phyloP scores from a whole-genome alignment of 345 rosid species.

The Aethionema arabicum region DNA sequence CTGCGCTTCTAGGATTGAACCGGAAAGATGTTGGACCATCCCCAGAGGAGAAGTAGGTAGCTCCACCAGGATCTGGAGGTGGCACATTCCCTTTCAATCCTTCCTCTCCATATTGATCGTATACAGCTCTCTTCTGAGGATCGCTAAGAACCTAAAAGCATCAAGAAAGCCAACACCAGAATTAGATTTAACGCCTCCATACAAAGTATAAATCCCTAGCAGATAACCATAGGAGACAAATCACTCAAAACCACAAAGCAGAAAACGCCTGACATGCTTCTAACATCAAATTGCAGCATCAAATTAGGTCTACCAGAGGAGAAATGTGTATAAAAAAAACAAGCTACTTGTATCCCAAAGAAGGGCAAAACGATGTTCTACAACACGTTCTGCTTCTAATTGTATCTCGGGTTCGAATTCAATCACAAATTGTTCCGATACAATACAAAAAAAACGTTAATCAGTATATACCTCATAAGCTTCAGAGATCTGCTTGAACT shows the following conservation, averaged over 20 bases:
- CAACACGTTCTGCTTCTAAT: not conserved
- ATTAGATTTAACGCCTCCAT: not conserved
- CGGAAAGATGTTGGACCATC: slow-evolving; percentile 61
- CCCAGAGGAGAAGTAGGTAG: slow-evolving; percentile 79
- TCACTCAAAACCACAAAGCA: too few species aligned
- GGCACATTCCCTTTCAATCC: slow-evolving; percentile 77
- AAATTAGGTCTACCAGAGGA: too few species aligned
- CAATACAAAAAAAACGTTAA: not conserved
- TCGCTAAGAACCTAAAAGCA: slow-evolving; percentile 67
- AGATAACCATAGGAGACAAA: too few species aligned
- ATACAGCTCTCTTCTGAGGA: slow-evolving; percentile 73
- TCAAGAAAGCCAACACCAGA: not conserved
- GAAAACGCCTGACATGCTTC: too few species aligned
- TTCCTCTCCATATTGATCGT: slow-evolving; percentile 82
- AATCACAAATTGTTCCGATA: too few species aligned
- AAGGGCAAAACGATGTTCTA: too few species aligned
- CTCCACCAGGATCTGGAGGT: slow-evolving; percentile 66
- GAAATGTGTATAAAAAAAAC: too few species aligned
- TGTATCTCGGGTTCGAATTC: too few species aligned
- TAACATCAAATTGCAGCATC: too few species aligned
- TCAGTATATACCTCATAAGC: slow-evolving; percentile 53
- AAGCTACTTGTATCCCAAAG: too few species aligned
- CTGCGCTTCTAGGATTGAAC: slow-evolving; percentile 65
- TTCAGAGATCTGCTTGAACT: slow-evolving; percentile 69
- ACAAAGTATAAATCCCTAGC: not conserved